Base-by-base conservation (phyloP, 2,329 filamentous ascomycete genomes). In the Aspergillus clavatus region DNA sequence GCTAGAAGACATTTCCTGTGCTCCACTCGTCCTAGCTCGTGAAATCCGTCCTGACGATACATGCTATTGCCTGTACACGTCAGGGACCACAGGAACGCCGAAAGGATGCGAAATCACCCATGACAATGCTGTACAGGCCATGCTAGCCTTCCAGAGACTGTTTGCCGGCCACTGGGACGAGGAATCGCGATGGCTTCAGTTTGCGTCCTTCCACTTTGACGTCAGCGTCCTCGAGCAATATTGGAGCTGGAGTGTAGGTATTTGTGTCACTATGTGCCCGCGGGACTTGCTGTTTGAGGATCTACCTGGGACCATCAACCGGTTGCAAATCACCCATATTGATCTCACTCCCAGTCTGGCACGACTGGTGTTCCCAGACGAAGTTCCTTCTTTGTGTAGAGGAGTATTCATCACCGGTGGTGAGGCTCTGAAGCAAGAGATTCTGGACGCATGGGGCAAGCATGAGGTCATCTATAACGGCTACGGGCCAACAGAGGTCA, bases 141-240 rank as follows among this genome's bases (percentile, higher is more conserved):
- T 96, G 81, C 78, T 91, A 43, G 83, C 89, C 0, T 96, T 96
- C 63, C 83, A 88, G 82, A 23, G 82, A 23, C 75, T 96, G 0
- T 95, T 96, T 60, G 67, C 69, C 4, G 81, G 78, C 85, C 88
- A 24, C 56, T 95, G 89, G 87, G 77, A 85, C 31, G 58, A 73
- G 0, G 62, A 78, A 0, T 94, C 89, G 0, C 81, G 86, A 46
- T 96, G 89, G 84, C 74, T 96, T 1, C 91, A 96, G 60, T 96
- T 96, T 60, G 91, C 91, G 1, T 90, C 89, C 0, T 88, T 95
- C 91, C 23, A 95, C 65, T 96, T 96, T 50, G 91, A 96, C 57
- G 90, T 96, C 3, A 93, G 87, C 1, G 86, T 96, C 0, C 75
- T 96, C 0, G 90, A 96, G 61, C 90, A 95, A 59, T 96, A 91